These are phyloP conservation scores for Grigorovia transvaalensis DNA, from an alignment of 805 yeast genomes.

Conservation along the genomic window DNA sequence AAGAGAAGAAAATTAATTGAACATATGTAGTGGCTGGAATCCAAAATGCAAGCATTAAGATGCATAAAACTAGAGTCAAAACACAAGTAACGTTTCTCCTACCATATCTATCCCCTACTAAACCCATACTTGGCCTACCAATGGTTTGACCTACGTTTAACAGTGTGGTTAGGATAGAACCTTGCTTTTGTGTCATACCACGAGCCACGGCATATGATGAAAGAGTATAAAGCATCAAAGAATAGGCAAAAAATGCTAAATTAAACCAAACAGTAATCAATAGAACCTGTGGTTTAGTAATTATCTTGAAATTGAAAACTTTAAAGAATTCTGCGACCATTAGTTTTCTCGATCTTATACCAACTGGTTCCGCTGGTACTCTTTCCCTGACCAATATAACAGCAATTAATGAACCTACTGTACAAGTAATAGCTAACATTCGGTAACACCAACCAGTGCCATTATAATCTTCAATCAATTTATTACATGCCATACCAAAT, in stretches of 20 bases:
- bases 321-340: conserved; percentile 17
- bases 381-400: conserved; percentile 38
- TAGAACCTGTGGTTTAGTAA: conserved; percentile 25
- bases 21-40: conserved; percentile 34
- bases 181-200: conserved; percentile 37
- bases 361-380: conserved; percentile 26
- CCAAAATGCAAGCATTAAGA: conserved; percentile 41
- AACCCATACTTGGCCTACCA: conserved; percentile 42
- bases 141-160: conserved; percentile 38
- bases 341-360: conserved; percentile 14
- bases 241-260: conserved; percentile 32
- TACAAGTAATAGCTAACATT: conserved; percentile 33
- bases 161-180: conserved; percentile 36
- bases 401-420: conserved; percentile 32
- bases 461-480: conserved; percentile 32
- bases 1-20: conserved; percentile 33
- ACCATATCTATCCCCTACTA: conserved; percentile 36
- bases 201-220: conserved; percentile 37
- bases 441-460: conserved; percentile 38
- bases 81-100: conserved; percentile 36
- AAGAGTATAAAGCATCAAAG: conserved; percentile 36
- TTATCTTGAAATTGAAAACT: conserved; percentile 29
- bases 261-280: conserved; percentile 31
- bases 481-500: conserved; percentile 31
- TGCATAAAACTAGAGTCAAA: conserved; percentile 27